Evolutionary conservation across 208 protist genomes (phyloP).

Genomic region (Zelonia costaricensis): DNA sequence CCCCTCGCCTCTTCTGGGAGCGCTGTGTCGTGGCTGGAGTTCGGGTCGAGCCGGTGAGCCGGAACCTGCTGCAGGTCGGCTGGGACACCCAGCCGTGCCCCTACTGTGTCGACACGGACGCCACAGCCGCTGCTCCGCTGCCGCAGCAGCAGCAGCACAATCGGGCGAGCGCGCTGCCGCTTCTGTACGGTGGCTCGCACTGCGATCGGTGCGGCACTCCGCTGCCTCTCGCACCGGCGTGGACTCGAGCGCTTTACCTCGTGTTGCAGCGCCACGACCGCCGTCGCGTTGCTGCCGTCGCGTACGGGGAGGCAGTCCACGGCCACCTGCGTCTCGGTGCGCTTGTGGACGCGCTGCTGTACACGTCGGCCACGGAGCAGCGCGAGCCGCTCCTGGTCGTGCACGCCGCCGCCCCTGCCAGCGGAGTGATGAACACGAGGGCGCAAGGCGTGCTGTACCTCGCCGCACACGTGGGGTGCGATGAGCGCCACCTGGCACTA

Average conservation of each 20-base stretch:
- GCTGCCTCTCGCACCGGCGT: constrained; percentile 26
- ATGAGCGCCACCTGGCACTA: too few species aligned
- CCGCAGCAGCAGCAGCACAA: too few species aligned
- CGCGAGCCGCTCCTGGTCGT: constrained; percentile 43
- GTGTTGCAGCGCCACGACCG: constrained; percentile 34
- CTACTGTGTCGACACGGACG: constrained; percentile 11
- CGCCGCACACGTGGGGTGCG: too few species aligned
- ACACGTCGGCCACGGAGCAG: constrained; percentile 42
- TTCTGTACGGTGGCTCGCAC: constrained; percentile 28
- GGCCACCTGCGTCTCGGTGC: constrained; percentile 33
- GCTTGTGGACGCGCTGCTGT: constrained; percentile 35
- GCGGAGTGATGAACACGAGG: too few species aligned
- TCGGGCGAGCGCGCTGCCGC: constrained; percentile 7
- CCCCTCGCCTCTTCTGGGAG: constrained; percentile 17
- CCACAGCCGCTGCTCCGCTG: background rate
- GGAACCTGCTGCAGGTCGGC: constrained; percentile 56
- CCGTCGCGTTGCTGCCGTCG: constrained; percentile 39
- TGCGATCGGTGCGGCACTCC: constrained; percentile 28
- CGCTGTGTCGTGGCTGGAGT: constrained; percentile 49
- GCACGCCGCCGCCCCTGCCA: constrained; percentile 34
- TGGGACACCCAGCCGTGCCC: constrained; percentile 43
- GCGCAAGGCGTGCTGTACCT: too few species aligned
- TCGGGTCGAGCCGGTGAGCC: constrained; percentile 35
- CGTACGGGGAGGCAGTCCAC: constrained; percentile 50
- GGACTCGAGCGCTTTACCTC: constrained; percentile 33